Conservation (phyloP, 257 asterid genomes). For the Parsonsia alboflavescens region DNA sequence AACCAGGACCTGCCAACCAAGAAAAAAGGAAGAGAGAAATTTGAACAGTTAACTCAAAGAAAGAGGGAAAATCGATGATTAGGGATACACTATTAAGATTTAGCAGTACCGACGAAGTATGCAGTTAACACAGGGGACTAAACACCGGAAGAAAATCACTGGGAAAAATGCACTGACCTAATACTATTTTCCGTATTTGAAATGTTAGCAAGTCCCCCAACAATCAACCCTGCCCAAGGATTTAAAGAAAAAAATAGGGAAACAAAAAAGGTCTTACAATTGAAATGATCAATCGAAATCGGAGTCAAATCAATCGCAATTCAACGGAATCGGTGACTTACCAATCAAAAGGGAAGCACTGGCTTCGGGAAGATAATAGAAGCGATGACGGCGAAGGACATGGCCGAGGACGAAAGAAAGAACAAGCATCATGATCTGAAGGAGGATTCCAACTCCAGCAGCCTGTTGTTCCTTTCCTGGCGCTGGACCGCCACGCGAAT, state of each 20-base stretch:
- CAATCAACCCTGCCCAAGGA: constrained; percentile 62
- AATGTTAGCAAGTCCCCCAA: constrained; percentile 84
- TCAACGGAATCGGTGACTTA: constrained; percentile 14
- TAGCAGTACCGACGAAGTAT: not conserved
- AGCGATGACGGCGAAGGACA: constrained; percentile 89
- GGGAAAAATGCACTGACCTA: constrained; percentile 39
- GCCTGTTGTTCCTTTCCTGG: constrained; percentile 96
- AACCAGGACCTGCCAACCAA: constrained; percentile 82
- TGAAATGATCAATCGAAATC: not conserved
- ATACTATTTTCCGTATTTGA: constrained; percentile 82
- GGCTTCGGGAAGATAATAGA: constrained; percentile 98
- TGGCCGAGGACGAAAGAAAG: constrained; percentile 94
- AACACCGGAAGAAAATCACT: not conserved
- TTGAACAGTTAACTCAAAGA: not conserved
- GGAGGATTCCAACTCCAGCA: constrained; percentile 96
- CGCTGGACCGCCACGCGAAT: constrained; percentile 56
- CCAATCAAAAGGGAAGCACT: constrained; percentile 99
- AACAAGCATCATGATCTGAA: constrained; percentile 99
- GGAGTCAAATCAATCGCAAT: not conserved
- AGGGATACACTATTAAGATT: not conserved
- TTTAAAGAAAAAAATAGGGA: not conserved
- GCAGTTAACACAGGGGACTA: not conserved
- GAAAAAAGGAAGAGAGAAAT: not conserved
- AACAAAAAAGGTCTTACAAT: not conserved
- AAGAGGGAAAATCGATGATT: not conserved